Evolutionary conservation across 805 yeast genomes (phyloP).

Genomic region (Lachancea cidri): DNA sequence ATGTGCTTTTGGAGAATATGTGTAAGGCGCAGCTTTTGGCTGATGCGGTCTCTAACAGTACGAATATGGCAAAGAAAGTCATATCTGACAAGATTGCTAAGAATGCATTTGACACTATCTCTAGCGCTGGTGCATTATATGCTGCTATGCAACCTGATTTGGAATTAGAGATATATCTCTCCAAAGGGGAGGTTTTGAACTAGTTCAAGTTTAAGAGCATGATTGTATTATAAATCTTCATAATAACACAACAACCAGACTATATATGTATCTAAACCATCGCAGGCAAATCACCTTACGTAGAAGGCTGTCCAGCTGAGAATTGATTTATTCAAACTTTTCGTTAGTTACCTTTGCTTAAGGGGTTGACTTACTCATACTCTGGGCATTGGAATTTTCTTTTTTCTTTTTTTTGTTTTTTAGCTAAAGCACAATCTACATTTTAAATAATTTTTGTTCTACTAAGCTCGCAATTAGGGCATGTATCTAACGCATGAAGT

Average conservation of each 20-base stretch:
- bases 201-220: not conserved
- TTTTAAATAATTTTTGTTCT: no score
- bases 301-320: no score
- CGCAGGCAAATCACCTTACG: no score
- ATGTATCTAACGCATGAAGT: not conserved
- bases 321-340: no score
- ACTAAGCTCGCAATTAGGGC: not conserved
- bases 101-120: conserved; percentile 53
- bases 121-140: conserved; percentile 65
- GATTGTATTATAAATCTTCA: no score
- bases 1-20: conserved; percentile 54
- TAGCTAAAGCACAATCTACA: no score
- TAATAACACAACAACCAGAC: no score
- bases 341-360: no score
- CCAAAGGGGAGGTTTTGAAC: conserved; percentile 26
- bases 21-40: conserved; percentile 64
- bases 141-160: conserved; percentile 70
- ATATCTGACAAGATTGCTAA: conserved; percentile 61
- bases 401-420: no score
- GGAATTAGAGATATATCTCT: conserved; percentile 40
- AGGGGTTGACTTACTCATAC: no score
- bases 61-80: conserved; percentile 36
- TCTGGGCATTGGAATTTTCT: no score
- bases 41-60: conserved; percentile 43
- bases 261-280: no score